Evolutionary conservation across 2,329 filamentous ascomycete species (phyloP), one percentile per base, ranked within the genome.

Genomic region (Ascochyta pisi): DNA sequence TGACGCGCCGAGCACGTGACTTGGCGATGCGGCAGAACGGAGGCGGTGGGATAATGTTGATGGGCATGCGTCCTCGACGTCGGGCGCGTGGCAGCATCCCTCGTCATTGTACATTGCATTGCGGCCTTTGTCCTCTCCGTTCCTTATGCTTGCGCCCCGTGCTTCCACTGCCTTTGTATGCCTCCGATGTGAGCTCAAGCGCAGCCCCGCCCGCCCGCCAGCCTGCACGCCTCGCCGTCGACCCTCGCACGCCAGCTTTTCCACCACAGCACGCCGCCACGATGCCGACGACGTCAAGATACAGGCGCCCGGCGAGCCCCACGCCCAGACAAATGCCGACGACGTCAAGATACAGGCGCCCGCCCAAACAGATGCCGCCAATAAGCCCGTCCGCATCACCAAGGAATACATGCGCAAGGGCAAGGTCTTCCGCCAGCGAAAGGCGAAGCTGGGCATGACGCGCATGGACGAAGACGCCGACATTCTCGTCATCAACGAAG

Each of bases 141-240:
- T 63, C 66, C 63, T 60, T 65, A 77, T 77, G 75, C 71, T 76
- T 67, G 69, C 69, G 49, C 65, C 66, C 50, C 68, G 70, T 59
- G 64, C 70, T 52, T 67, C 73, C 53, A 65, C 66, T 64, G 73
- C 73, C 62, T 75, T 73, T 49, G 64, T 76, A 62, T 77, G 74
- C 70, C 58, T 76, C 38, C 71, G 71, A 62, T 77, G 75, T 69
- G 71, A 75, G 63, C 65, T 75, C 37, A 64, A 62, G 49, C 63
- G 7, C 27, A 29, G 27, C 7, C 27, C 65, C 48, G 65, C 61
- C 48, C 69, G 65, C 16, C 62, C 64, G 13, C 58, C 58, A 43
- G 43, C 66, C 6, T 59, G 61, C 37, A 47, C 56, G 22, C 50
- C 61, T 29, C 29, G 62, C 23, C 62, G 58, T 15, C 59, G 51